Base-by-base conservation (phyloP, 345 rosid species). In the Eucalyptus dawsonii region DNA sequence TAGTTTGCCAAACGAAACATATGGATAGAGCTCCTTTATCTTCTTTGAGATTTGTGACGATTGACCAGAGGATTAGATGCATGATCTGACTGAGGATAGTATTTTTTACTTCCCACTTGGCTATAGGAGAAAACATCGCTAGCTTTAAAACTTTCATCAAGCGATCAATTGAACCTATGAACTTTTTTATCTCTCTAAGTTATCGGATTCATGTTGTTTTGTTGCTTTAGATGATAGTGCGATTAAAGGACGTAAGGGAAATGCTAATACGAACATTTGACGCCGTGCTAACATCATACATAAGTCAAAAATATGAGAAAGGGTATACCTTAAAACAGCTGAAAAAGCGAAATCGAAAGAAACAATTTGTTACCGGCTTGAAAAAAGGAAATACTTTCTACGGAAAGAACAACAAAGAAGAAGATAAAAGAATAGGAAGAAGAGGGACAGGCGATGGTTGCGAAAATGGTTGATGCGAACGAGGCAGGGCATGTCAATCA, bases 111-210 rank as follows among this genome's bases (percentile, higher is more conserved):
- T 3, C 4, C 27, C 29, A 56, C 13, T 40, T 42, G 44, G 14
- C 7, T 21, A 4, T 22, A 6, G 29, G 29, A 21, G 47, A 21
- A 76, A 76, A 40, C 24, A 76, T 76, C 8, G 15, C 9, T 6
- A 6, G 11, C 31, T 24, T 40, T 6, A 6, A 25, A 40, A 37
- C 83, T 76, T 40, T 17, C 22, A 42, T 40, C 13, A 14, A 21
- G 44, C 24, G 15, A 21, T 76, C 29, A 76, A 76, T 40, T 17
- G 21, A 72, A 2, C 25, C 37, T 65, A 15, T 7, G 11, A 65
- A n/a, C 5, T 15, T 15, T 15, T n/a, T 65, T 2, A 16, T n/a
- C 19, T 10, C 24, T 34, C 4, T 5, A 21, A 24, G 47, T 0
- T 40, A 9, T 40, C 24, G 8, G 45, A 22, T 72, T 72, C 5